These are phyloP conservation scores for Handroanthus guayacan DNA, from an alignment of 257 asterid genomes.

Conservation along the genomic window DNA sequence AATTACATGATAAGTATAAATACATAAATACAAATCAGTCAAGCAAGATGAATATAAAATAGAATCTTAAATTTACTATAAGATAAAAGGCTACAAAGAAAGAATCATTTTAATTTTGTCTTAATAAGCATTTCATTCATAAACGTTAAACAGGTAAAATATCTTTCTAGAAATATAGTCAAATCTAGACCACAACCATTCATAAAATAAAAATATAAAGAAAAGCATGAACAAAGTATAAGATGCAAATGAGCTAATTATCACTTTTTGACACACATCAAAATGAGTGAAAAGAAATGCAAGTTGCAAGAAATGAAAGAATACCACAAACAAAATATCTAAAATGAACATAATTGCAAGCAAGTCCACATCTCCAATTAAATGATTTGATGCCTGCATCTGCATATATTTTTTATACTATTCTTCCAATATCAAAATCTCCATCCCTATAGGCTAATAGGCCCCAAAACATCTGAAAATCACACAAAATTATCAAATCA, in stretches of 20 bases:
- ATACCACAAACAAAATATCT: constrained; percentile 37
- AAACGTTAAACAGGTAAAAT: too few species aligned
- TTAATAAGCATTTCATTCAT: too few species aligned
- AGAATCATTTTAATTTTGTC: too few species aligned
- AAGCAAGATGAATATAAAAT: too few species aligned
- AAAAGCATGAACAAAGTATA: neutral
- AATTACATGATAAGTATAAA: too few species aligned
- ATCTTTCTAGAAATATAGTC: too few species aligned
- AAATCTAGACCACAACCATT: too few species aligned
- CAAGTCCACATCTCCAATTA: constrained; percentile 42
- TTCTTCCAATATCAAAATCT: constrained; percentile 6
- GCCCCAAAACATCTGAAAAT: constrained; percentile 10
- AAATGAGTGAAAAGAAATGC: neutral
- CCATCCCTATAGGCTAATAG: constrained; percentile 23
- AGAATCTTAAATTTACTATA: too few species aligned
- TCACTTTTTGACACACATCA: too few species aligned
- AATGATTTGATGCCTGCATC: constrained; percentile 35
- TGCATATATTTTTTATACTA: neutral
- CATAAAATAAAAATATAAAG: too few species aligned
- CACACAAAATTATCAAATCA: constrained; percentile 21
- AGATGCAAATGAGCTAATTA: neutral
- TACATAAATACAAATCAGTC: too few species aligned
- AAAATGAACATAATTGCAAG: constrained; percentile 6
- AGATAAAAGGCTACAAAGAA: too few species aligned
- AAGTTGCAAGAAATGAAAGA: neutral